Base-by-base conservation (phyloP, 805 yeast genomes). In the Candida andamanensis region DNA sequence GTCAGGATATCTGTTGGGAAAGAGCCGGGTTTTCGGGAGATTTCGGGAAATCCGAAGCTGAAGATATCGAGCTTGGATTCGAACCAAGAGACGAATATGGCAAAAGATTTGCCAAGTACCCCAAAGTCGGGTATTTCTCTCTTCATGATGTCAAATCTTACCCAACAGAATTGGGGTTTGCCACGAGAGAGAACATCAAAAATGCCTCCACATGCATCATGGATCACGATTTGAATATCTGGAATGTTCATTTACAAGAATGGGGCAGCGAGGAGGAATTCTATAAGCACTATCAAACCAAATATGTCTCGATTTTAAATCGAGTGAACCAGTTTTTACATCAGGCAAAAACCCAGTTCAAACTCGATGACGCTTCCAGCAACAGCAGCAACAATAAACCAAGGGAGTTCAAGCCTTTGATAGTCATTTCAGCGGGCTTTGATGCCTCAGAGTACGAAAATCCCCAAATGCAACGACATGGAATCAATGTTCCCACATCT, bases 361-460 rank as follows among this genome's bases (percentile, higher is more conserved):
- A 65, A 15, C 49, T 50, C 16, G 63, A 57, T 24, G 39, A 58
- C 42, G 54, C 61, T 40, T 60, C 60, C 41, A 59, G 44, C 30
- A 33, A 54, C 24, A 31, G 45, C 12, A 7, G 12, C 6, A 25
- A 29, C 7, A 17, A 12, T 22, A 60, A 58, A 39, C 70, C 69
- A 4, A 57, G 50, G 6, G 54, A 60, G 1, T 63, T 60, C 45
- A 63, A 61, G 38, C 69, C 72, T 8, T 44, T 84, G 37, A 74
- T 85, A 3, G 69, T 80, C n/a, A 67, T 85, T 1, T 83, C 94
- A 26, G 89, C 95, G 0, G 95, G 95, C 2, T 85, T 85, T 52
- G 95, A 85, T 58, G 94, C 92, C 2, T 77, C 84, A 12, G 95
- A 85, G 50, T 79, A 72, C 53, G 95, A 85, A 50, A 78, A 78